Evolutionary conservation across 2,329 filamentous ascomycete genomes (phyloP).

Genomic region (Pestalotiopsis sp.): DNA sequence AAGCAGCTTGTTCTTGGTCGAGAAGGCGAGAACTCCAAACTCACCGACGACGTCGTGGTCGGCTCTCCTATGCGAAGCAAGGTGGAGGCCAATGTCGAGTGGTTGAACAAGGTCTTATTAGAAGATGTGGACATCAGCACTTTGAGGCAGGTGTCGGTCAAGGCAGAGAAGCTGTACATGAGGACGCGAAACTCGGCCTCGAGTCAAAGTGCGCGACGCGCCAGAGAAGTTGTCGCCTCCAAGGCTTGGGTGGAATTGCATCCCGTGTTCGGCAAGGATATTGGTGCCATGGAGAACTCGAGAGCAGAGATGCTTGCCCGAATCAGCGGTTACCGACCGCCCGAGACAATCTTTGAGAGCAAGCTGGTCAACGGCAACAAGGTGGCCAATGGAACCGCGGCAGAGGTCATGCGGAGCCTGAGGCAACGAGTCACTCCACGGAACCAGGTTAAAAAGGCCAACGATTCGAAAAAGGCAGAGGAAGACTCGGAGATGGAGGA

Average conservation of each 20-base stretch:
- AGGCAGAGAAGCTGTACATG: slow-evolving; percentile 92
- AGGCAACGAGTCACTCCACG: slow-evolving; percentile 56
- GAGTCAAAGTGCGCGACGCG: slow-evolving; percentile 83
- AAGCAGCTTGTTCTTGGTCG: slow-evolving; percentile 78
- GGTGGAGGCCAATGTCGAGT: slow-evolving; percentile 78
- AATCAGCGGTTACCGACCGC: slow-evolving; percentile 85
- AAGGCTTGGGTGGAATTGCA: slow-evolving; percentile 76
- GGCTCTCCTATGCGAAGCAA: slow-evolving; percentile 74
- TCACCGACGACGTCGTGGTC: slow-evolving; percentile 80
- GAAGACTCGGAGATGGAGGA: slow-evolving; percentile 25
- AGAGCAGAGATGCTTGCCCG: slow-evolving; percentile 85
- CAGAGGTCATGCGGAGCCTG: slow-evolving; percentile 60
- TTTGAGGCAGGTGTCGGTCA: slow-evolving; percentile 74
- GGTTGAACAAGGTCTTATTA: slow-evolving; percentile 76
- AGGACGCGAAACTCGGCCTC: slow-evolving; percentile 90
- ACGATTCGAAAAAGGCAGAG: slow-evolving; percentile 35
- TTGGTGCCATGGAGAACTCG: slow-evolving; percentile 67
- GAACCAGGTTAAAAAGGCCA: slow-evolving; percentile 39
- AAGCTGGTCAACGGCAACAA: slow-evolving; percentile 15
- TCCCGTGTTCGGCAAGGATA: slow-evolving; percentile 75
- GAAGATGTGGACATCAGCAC: slow-evolving; percentile 74
- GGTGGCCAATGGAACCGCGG: slow-evolving; percentile 47
- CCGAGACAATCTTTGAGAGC: slow-evolving; percentile 91
- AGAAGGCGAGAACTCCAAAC: slow-evolving; percentile 65
- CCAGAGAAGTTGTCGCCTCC: slow-evolving; percentile 74